A percentile compares a stretch with the other conserved stretches of the same genome.
Evolutionary conservation across 2,329 filamentous ascomycete genomes (phyloP).

Genomic region (Talaromyces sp.): DNA sequence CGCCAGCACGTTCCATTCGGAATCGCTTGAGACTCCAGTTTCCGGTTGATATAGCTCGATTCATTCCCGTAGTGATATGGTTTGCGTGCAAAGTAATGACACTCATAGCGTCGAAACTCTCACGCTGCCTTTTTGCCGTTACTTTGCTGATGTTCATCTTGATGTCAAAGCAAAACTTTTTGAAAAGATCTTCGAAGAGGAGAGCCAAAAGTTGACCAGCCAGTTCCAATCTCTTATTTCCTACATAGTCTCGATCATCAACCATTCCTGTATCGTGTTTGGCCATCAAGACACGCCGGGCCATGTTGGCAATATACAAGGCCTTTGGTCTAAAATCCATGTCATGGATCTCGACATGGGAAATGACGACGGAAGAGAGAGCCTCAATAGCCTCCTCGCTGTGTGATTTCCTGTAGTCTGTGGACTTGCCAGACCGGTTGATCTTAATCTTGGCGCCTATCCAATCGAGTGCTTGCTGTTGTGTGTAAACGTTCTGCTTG

Average conservation of each 20-base stretch:
- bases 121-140: constrained; percentile 84
- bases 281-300: constrained; percentile 90
- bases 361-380: constrained; percentile 85
- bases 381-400: constrained; percentile 91
- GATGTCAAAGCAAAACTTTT: constrained; percentile 82
- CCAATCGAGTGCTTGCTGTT: constrained; percentile 92
- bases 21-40: constrained; percentile 99
- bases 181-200: constrained; percentile 96
- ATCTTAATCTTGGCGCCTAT: constrained; percentile 84
- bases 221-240: constrained; percentile 92
- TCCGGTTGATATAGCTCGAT: constrained; percentile 91
- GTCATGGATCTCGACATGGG: constrained; percentile 85
- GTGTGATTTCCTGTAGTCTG: constrained; percentile 65
- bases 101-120: constrained; percentile 79
- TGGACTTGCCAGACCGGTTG: constrained; percentile 55
- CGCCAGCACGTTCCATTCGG: constrained; percentile 95
- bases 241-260: constrained; percentile 95
- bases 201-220: constrained; percentile 91
- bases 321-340: constrained; percentile 97
- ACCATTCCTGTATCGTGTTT: constrained; percentile 83
- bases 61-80: constrained; percentile 87
- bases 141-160: constrained; percentile 94
- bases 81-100: constrained; percentile 80
- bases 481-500: constrained; percentile 78
- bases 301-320: constrained; percentile 95